Base-by-base conservation (phyloP, 2,329 filamentous ascomycete species). In the Epichloe scottii region DNA sequence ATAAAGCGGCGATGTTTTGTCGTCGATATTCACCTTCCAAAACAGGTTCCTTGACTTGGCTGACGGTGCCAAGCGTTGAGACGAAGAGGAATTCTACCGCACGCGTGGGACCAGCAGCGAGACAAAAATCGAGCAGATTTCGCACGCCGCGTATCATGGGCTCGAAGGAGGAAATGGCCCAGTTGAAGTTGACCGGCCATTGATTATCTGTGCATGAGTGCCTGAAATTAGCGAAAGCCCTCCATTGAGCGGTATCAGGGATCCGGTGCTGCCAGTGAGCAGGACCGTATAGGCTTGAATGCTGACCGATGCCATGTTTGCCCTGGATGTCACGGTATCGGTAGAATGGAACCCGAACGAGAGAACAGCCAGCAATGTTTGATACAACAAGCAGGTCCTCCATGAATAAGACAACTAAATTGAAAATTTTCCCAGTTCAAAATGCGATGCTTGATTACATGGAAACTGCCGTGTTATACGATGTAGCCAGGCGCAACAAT, bases 241-340 rank as follows among this genome's bases (percentile, higher is more conserved):
- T 30, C 14, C 15, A 34, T 19, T 10, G 40, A 21, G 26, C 12
- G 19, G n/a, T 21, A 15, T 19, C 8, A 42, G 45, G 8, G 45
- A 47, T 14, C 45, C 45, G 42, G 72, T 72, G 47, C 72, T 70
- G 52, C 72, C 73, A 58, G 70, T 67, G 42, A 74, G 69, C 5
- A 72, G 66, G 26, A 69, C 60, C 19, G 62, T 64, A 41, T 69
- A 70, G 51, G 64, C 63, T 43, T 43, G n/a, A 26, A 1, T 30
- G n/a, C 41, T 3, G 2, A 5, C 3, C n/a, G 72, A 8, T 17
- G 4, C n/a, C 37, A 39, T 39, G 10, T 15, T 39, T 39, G 37
- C 37, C 37, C 17, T 39, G 0, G 37, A 17, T 39, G 37, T 1
- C 12, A 1, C 37, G 15, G 12, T 39, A 15, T 5, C 17, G 6